These are phyloP conservation scores for Russula olivacea DNA, from an alignment of 768 basidiomycete genomes.

Conservation along the genomic window DNA sequence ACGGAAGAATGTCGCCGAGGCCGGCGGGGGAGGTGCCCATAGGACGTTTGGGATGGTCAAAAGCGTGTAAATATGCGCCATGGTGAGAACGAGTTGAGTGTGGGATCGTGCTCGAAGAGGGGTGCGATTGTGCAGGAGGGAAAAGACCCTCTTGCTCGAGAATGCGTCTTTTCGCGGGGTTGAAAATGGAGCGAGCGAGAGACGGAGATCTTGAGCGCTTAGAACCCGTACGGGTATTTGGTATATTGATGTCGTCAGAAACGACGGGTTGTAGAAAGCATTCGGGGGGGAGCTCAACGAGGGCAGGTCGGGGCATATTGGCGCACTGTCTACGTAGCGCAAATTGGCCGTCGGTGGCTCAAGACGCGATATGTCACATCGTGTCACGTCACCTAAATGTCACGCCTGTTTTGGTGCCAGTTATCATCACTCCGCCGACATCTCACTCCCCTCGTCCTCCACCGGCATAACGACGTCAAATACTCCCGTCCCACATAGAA, in stretches of 20 bases:
- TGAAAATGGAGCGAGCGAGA: slow-evolving; percentile 14
- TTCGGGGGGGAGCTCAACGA: slow-evolving; percentile 23
- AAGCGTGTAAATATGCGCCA: slow-evolving; percentile 5
- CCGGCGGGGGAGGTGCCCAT: not conserved
- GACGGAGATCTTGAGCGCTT: slow-evolving; percentile 25
- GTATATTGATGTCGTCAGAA: slow-evolving; percentile 2
- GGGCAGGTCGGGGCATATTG: slow-evolving; percentile 18
- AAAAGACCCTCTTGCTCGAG: slow-evolving; percentile 25
- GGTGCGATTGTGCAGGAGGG: slow-evolving; percentile 12
- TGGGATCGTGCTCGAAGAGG: not conserved
- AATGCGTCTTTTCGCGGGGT: slow-evolving; percentile 25
- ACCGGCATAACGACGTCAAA: slow-evolving; percentile 75
- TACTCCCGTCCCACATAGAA: slow-evolving; percentile 86
- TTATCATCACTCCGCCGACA: not conserved
- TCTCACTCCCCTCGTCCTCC: not conserved
- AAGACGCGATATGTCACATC: slow-evolving; percentile 19
- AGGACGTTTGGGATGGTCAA: not conserved
- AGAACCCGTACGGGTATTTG: slow-evolving; percentile 1
- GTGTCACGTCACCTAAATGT: slow-evolving; percentile 9
- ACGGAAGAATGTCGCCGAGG: not conserved
- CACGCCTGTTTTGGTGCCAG: not conserved
- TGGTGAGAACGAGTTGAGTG: not conserved
- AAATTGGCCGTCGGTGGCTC: not conserved
- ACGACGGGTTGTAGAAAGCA: slow-evolving; percentile 2
- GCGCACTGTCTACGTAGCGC: not conserved